Evolutionary conservation across 1,139 yeast species (phyloP).

Genomic region (Taphrina deformans): DNA sequence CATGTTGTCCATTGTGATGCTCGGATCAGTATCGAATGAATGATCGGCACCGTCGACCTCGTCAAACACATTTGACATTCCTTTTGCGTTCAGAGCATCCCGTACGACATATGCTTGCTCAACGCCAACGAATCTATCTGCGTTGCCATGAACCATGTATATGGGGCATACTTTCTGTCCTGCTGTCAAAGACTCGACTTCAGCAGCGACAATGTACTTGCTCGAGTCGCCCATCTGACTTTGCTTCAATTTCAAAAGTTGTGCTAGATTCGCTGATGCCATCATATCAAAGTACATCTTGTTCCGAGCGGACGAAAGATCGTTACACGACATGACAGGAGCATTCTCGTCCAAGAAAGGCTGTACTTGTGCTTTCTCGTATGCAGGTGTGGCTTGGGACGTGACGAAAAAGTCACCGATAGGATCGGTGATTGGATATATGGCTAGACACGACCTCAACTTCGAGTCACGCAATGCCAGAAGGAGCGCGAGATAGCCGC

Average conservation of each 20-base stretch:
- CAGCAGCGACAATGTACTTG: background rate
- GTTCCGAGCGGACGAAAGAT: background rate
- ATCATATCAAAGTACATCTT: slow-evolving; percentile 16
- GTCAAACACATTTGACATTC: background rate
- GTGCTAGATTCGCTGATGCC: slow-evolving; percentile 10
- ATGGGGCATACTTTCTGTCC: slow-evolving; percentile 2
- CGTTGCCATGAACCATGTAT: slow-evolving; percentile 19
- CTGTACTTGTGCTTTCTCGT: background rate
- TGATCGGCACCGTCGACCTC: slow-evolving; percentile 21
- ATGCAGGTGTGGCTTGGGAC: background rate
- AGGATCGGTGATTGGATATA: slow-evolving; percentile 22
- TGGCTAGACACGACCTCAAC: slow-evolving; percentile 15
- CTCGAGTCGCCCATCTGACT: background rate
- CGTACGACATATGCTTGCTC: slow-evolving; percentile 13
- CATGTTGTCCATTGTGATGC: slow-evolving; percentile 4
- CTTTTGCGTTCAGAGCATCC: background rate
- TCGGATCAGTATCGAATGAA: slow-evolving; percentile 6
- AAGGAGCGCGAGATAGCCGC: slow-evolving; percentile 52
- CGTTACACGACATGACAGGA: slow-evolving; percentile 5
- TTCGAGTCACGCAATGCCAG: slow-evolving; percentile 43
- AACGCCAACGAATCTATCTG: slow-evolving; percentile 13
- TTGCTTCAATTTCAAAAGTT: background rate
- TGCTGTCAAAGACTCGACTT: background rate
- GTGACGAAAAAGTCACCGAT: slow-evolving; percentile 7
- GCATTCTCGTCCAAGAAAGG: slow-evolving; percentile 7